These are phyloP conservation scores for Graphilbum fragrans DNA, from an alignment of 2,329 filamentous ascomycete genomes.

Conservation along the genomic window DNA sequence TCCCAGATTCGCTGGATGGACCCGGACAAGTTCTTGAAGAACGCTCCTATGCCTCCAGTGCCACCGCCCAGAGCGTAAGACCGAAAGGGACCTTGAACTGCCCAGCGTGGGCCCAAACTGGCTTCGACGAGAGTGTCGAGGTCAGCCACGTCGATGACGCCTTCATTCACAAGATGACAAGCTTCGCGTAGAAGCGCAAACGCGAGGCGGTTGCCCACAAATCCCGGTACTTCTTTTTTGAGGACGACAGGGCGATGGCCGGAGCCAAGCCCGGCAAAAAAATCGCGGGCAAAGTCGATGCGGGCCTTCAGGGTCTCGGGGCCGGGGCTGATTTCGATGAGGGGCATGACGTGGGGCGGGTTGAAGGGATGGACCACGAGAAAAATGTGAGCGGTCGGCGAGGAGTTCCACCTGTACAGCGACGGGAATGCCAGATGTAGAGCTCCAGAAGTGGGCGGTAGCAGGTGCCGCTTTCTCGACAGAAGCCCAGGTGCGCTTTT, in stretches of 20 bases:
- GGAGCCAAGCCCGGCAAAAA: constrained; percentile 10
- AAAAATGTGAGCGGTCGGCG: constrained; percentile 18
- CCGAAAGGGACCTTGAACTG: constrained; percentile 4
- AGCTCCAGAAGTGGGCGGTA: constrained; percentile 25
- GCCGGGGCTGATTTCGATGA: constrained; percentile 31
- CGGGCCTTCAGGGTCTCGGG: constrained; percentile 14
- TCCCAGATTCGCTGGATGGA: not conserved
- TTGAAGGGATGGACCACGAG: constrained; percentile 35
- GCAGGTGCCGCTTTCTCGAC: constrained; percentile 18
- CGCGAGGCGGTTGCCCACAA: constrained; percentile 32
- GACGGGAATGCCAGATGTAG: constrained; percentile 24
- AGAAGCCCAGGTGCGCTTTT: constrained; percentile 21
- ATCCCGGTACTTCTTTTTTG: constrained; percentile 26
- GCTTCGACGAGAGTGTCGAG: constrained; percentile 10
- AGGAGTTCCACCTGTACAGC: constrained; percentile 15
- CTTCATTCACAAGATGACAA: constrained; percentile 19
- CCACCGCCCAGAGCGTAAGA: constrained; percentile 6
- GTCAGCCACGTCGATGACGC: constrained; percentile 17
- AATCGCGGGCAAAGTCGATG: constrained; percentile 15
- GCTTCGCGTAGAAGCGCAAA: constrained; percentile 23
- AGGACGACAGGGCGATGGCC: constrained; percentile 28
- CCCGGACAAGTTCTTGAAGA: not conserved
- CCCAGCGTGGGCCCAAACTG: constrained; percentile 7
- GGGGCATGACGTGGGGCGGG: constrained; percentile 32
- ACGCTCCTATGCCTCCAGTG: not conserved